These are phyloP conservation scores for Talaromyces adpressus DNA, from an alignment of 495 filamentous ascomycete species.

Conservation along the genomic window DNA sequence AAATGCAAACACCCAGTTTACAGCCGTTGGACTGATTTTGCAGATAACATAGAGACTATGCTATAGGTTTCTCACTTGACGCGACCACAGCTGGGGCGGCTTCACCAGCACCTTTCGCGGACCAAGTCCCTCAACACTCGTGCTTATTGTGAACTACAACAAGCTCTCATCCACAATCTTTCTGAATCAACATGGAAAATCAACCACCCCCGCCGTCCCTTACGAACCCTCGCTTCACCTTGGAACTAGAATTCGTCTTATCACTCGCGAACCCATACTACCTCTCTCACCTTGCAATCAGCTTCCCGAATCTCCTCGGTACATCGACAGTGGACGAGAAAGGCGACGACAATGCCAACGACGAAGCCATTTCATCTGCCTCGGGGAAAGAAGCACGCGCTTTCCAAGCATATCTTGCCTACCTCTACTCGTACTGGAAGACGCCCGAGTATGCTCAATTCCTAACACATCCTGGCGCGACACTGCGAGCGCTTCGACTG, in stretches of 20 bases:
- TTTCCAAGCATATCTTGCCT: slow-evolving; percentile 75
- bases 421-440: slow-evolving; percentile 76
- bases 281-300: slow-evolving; percentile 72
- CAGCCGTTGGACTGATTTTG: neutral
- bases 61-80: neutral
- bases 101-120: neutral
- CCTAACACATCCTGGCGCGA: slow-evolving; percentile 73
- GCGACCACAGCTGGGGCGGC: neutral
- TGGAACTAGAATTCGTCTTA: slow-evolving; percentile 66
- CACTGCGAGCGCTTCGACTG: slow-evolving; percentile 73
- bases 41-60: neutral
- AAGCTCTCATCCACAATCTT: neutral
- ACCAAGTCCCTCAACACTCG: neutral
- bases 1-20: neutral
- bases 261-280: slow-evolving; percentile 80
- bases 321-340: slow-evolving; percentile 26
- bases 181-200: neutral
- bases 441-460: slow-evolving; percentile 78
- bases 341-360: slow-evolving; percentile 24
- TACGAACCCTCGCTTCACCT: slow-evolving; percentile 36
- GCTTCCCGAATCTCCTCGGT: slow-evolving; percentile 41
- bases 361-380: slow-evolving; percentile 19
- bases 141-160: neutral
- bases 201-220: slow-evolving; percentile 30
- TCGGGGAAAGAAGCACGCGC: slow-evolving; percentile 50